These are phyloP conservation scores for Phytophthora uliginosa DNA, from an alignment of 352 stramenopile genomes.

Conservation along the genomic window DNA sequence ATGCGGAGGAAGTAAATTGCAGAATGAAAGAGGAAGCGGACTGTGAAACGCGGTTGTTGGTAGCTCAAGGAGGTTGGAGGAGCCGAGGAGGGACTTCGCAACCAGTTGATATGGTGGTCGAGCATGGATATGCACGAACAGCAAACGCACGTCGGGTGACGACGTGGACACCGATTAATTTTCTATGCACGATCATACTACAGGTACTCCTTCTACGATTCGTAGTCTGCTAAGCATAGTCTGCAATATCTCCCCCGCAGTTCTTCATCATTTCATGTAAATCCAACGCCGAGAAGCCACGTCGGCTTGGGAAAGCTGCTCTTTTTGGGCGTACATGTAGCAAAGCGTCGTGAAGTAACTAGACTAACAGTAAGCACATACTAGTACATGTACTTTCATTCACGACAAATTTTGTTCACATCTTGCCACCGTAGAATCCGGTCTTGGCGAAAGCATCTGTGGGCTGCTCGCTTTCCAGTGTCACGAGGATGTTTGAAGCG, in stretches of 20 bases:
- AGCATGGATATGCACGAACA: slow-evolving; percentile 24
- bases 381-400: too few species aligned
- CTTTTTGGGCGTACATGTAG: too few species aligned
- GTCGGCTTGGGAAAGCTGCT: too few species aligned
- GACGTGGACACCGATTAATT: slow-evolving; percentile 1
- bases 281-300: neutral
- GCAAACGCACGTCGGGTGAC: slow-evolving; percentile 16
- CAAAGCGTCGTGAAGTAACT: too few species aligned
- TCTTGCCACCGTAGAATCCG: slow-evolving; percentile 2
- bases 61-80: neutral
- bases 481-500: slow-evolving; percentile 11
- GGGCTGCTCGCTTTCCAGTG: neutral
- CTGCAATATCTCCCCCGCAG: neutral
- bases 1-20: slow-evolving; percentile 26
- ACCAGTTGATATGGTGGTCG: slow-evolving; percentile 10
- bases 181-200: neutral
- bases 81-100: neutral
- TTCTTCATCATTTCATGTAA: neutral
- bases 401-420: neutral
- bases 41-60: slow-evolving; percentile 1
- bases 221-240: too few species aligned
- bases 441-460: slow-evolving; percentile 4
- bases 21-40: slow-evolving; percentile 20
- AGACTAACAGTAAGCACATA: too few species aligned
- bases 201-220: neutral